A percentile compares a stretch with the other conserved stretches of the same genome.
These are phyloP conservation scores for Tagetes erecta DNA, from an alignment of 129 eudicot genomes.

Conservation along the genomic window DNA sequence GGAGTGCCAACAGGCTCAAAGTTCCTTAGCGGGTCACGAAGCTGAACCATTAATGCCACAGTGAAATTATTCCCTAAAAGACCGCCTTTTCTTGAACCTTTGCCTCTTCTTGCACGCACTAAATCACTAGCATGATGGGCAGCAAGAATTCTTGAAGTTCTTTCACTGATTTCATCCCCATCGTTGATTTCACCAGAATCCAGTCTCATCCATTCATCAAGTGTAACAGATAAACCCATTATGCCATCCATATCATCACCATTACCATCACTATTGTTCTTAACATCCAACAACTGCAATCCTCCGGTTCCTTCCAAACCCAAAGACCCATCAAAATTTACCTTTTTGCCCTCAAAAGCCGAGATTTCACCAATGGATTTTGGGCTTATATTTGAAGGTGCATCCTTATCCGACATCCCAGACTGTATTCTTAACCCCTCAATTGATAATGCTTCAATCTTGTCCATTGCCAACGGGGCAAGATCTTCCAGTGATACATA, in stretches of 20 bases:
- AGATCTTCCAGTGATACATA: constrained; percentile 77
- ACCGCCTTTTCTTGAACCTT: constrained; percentile 65
- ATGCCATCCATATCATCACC: constrained; percentile 61
- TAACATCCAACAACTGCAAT: constrained; percentile 67
- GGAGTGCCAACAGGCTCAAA: constrained; percentile 94
- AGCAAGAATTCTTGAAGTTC: constrained; percentile 81
- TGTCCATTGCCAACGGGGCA: constrained; percentile 86
- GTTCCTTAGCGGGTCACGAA: constrained; percentile 84
- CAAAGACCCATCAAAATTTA: constrained; percentile 49
- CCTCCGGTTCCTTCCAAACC: constrained; percentile 84
- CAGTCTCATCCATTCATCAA: constrained; percentile 94
- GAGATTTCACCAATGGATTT: constrained; percentile 60
- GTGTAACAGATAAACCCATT: constrained; percentile 81
- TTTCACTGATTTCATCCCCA: constrained; percentile 69
- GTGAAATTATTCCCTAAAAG: constrained; percentile 90
- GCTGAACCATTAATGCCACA: constrained; percentile 90
- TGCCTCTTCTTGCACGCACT: constrained; percentile 64
- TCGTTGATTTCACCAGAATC: constrained; percentile 86
- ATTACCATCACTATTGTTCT: constrained; percentile 34
- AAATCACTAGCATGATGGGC: constrained; percentile 88
- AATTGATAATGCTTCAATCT: constrained; percentile 79
- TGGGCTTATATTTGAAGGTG: constrained; percentile 66
- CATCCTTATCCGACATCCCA: constrained; percentile 74
- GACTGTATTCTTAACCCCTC: constrained; percentile 97
- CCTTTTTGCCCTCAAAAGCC: constrained; percentile 60